Conservation (phyloP, 768 basidiomycete genomes). For the Mycena pura region DNA sequence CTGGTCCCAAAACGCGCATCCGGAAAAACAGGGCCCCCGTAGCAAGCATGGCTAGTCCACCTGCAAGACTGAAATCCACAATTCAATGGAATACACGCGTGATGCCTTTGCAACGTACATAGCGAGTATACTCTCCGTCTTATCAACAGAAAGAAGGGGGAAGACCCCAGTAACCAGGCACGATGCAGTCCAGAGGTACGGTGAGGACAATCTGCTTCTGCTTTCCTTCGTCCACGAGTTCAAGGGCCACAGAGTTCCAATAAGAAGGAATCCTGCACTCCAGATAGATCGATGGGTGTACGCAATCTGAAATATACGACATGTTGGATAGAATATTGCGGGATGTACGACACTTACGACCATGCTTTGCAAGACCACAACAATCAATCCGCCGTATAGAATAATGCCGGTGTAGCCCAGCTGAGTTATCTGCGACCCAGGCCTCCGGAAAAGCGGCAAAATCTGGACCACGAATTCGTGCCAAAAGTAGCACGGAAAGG, state of each 20-base stretch:
- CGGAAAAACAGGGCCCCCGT: not conserved
- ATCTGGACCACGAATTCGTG: conserved; percentile 51
- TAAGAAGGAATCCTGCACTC: conserved; percentile 67
- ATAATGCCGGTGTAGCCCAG: conserved; percentile 24
- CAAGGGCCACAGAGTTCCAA: conserved; percentile 73
- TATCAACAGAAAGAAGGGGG: conserved; percentile 75
- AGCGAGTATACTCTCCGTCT: conserved; percentile 61
- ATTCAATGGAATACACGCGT: conserved; percentile 8
- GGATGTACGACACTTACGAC: conserved; percentile 56
- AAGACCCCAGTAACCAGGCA: conserved; percentile 70
- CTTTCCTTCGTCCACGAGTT: conserved; percentile 51
- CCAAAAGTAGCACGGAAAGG: conserved; percentile 85
- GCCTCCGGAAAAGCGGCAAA: conserved; percentile 19
- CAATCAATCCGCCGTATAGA: conserved; percentile 39
- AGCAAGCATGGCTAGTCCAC: conserved; percentile 13
- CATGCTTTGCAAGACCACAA: conserved; percentile 66
- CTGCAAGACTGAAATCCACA: conserved; percentile 11
- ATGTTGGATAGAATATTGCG: not conserved
- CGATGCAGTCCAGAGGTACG: conserved; percentile 51
- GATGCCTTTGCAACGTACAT: conserved; percentile 56
- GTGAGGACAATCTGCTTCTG: conserved; percentile 33
- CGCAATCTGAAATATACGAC: conserved; percentile 52
- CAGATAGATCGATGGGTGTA: conserved; percentile 77
- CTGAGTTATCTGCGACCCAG: not conserved
- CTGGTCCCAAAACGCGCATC: not conserved